Conservation (phyloP, 371 early-diverging fungal species). For the Mortierella sp. region DNA sequence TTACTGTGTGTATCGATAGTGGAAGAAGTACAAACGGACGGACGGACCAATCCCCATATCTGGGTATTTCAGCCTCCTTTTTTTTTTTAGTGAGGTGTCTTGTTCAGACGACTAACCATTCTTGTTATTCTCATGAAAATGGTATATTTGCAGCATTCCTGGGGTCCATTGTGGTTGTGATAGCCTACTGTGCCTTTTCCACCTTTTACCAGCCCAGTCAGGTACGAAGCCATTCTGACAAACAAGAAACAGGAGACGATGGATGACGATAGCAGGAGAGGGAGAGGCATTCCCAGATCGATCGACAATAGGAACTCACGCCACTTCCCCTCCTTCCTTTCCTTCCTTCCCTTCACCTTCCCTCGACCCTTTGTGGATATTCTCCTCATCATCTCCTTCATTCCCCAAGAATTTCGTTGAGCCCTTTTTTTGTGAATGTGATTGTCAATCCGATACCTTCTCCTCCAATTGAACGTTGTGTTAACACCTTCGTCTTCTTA, state of each 20-base stretch:
- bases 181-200: constrained; percentile 49
- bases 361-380: not conserved
- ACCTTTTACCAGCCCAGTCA: constrained; percentile 51
- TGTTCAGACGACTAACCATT: not conserved
- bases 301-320: constrained; percentile 7
- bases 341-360: no score
- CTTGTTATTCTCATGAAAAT: not conserved
- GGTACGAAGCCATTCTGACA: constrained; percentile 22
- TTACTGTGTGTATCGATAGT: not conserved
- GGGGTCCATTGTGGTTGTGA: constrained; percentile 35
- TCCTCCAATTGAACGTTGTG: not conserved
- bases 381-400: not conserved
- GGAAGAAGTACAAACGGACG: not conserved
- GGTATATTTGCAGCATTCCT: constrained; percentile 30
- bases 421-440: constrained; percentile 4
- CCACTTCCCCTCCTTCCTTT: not conserved
- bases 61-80: not conserved
- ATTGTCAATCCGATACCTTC: not conserved
- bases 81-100: not conserved
- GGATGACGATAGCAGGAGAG: not conserved
- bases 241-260: not conserved
- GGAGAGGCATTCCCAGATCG: not conserved
- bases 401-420: constrained; percentile 4
- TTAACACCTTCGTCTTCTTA: not conserved
- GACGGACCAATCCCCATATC: not conserved